A percentile compares a stretch with the other conserved stretches of the same genome.
Evolutionary conservation across 2,329 filamentous ascomycete species (phyloP).

Genomic region (Cercospora berteroae): DNA sequence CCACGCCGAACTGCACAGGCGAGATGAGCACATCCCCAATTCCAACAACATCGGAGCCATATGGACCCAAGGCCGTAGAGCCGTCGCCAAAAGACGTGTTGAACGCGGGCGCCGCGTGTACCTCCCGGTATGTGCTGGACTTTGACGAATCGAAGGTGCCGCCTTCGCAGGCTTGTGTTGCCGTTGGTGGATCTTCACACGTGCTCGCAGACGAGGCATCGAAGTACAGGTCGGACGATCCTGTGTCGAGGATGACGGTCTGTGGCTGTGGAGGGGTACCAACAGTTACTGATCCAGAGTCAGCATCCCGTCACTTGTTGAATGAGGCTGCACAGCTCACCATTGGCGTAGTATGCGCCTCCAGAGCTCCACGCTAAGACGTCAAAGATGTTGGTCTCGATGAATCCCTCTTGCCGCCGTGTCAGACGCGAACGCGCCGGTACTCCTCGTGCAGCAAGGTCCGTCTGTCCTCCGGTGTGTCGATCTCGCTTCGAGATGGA

Average conservation of each 20-base stretch:
- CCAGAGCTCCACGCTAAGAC: conserved; percentile 34
- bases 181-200: conserved; percentile 21
- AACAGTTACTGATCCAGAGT: conserved; percentile 29
- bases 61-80: conserved; percentile 31
- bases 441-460: conserved; percentile 17
- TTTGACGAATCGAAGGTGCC: conserved; percentile 32
- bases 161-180: conserved; percentile 31
- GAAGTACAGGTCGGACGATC: conserved; percentile 37
- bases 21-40: conserved; percentile 33
- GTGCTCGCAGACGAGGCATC: conserved; percentile 30
- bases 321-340: conserved; percentile 15
- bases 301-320: neutral
- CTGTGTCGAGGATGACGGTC: conserved; percentile 38
- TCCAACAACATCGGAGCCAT: conserved; percentile 31
- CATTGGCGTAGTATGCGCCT: conserved; percentile 38
- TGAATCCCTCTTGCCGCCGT: conserved; percentile 22
- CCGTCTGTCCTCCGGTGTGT: conserved; percentile 22
- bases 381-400: conserved; percentile 34
- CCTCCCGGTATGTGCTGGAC: conserved; percentile 32
- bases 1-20: conserved; percentile 36
- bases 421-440: conserved; percentile 2
- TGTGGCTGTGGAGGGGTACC: conserved; percentile 37
- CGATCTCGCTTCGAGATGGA: conserved; percentile 31
- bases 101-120: conserved; percentile 29
- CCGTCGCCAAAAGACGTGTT: conserved; percentile 34